Conservation (phyloP, 805 yeast species). For the Wickerhamomyces chaumierensis region DNA sequence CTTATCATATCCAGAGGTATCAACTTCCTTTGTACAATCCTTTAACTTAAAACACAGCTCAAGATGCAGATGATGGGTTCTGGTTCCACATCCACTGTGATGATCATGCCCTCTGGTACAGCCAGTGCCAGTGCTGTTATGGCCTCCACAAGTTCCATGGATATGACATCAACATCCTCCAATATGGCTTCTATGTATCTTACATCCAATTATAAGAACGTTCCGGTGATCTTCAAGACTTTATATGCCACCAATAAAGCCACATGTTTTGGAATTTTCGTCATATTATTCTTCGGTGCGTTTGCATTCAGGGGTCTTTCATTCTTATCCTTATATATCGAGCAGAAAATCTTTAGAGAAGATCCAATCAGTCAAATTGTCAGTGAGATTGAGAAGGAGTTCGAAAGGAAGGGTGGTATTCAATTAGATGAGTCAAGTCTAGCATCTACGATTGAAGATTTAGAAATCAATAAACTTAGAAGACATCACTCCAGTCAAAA, state of each 20-base stretch:
- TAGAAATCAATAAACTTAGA: background rate
- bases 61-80: conserved; percentile 12
- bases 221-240: conserved; percentile 53
- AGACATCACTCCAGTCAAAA: background rate
- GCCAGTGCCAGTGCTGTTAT: conserved; percentile 23
- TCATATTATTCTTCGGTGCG: conserved; percentile 45
- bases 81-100: conserved; percentile 10
- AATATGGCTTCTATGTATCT: conserved; percentile 50
- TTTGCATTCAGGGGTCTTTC: conserved; percentile 49
- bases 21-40: too few relatives aligned
- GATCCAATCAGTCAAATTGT: background rate
- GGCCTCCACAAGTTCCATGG: conserved; percentile 6
- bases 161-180: conserved; percentile 5
- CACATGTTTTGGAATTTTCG: conserved; percentile 65
- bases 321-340: conserved; percentile 52
- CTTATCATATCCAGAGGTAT: too few relatives aligned
- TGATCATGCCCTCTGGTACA: conserved; percentile 8
- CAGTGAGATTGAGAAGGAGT: background rate
- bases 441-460: background rate
- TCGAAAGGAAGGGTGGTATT: background rate
- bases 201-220: conserved; percentile 35
- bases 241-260: conserved; percentile 43
- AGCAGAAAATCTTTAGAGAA: conserved; percentile 40
- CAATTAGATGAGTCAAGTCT: background rate
- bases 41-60: background rate